Conservation (phyloP, 306 rosid species). For the Casuarina glauca region DNA sequence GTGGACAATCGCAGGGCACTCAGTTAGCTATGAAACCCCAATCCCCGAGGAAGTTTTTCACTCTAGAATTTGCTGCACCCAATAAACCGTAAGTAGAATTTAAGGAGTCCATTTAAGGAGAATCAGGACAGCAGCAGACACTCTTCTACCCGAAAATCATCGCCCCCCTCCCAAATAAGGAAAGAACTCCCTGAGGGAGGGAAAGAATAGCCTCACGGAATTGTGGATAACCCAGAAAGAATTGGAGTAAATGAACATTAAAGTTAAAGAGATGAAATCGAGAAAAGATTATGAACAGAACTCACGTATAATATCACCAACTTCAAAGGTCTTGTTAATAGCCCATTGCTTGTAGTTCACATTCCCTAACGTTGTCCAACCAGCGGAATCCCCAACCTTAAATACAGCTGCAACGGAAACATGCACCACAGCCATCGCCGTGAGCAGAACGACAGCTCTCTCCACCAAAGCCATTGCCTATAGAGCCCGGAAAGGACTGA, state of each 20-base stretch:
- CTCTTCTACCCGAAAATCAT: too few species aligned
- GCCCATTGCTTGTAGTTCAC: conserved; percentile 77
- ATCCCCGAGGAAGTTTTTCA: too few species aligned
- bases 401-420: conserved; percentile 54
- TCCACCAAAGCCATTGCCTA: conserved; percentile 47
- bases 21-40: background rate
- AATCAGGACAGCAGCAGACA: too few species aligned
- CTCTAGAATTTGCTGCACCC: too few species aligned
- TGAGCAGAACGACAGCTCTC: conserved; percentile 33
- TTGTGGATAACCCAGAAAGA: too few species aligned
- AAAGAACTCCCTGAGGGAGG: too few species aligned
- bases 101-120: too few species aligned
- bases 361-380: conserved; percentile 73
- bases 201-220: too few species aligned
- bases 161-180: too few species aligned
- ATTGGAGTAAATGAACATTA: background rate
- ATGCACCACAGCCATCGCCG: conserved; percentile 29
- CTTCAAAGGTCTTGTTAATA: conserved; percentile 59
- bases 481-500: conserved; percentile 3
- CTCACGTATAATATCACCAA: conserved; percentile 83
- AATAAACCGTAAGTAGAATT: too few species aligned
- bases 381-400: conserved; percentile 84
- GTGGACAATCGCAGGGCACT: background rate
- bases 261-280: background rate
- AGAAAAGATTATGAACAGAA: background rate